Evolutionary conservation across 106 monocot species (phyloP).

Genomic region (Allium sativum): DNA sequence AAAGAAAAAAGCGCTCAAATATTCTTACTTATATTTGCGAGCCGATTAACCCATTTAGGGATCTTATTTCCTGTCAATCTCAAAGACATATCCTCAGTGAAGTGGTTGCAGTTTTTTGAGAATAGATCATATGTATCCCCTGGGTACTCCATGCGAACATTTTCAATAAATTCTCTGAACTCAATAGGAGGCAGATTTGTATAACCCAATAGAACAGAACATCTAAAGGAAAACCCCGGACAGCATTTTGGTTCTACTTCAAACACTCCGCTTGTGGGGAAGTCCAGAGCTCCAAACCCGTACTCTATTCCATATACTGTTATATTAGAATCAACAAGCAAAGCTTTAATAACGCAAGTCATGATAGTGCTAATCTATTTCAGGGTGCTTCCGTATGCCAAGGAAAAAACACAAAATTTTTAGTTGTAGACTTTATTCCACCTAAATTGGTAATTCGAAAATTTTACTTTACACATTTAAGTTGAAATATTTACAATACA

Average conservation of each 20-base stretch:
- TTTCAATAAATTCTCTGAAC: conserved; percentile 56
- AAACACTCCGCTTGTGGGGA: conserved; percentile 52
- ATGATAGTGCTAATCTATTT: no score
- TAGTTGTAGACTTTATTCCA: no score
- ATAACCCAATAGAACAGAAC: conserved; percentile 58
- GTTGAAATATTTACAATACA: no score
- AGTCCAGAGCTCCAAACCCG: conserved; percentile 61
- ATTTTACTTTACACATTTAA: no score
- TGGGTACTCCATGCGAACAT: conserved; percentile 55
- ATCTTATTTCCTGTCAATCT: conserved; percentile 59
- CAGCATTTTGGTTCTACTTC: conserved; percentile 65
- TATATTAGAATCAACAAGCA: no score
- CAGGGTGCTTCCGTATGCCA: no score
- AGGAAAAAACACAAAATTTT: no score
- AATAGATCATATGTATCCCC: conserved; percentile 89
- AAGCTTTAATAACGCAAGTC: no score
- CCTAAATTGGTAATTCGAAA: no score
- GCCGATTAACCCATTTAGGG: conserved; percentile 91
- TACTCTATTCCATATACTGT: conserved; percentile 60
- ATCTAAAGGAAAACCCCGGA: conserved; percentile 52
- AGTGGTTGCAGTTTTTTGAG: conserved; percentile 92
- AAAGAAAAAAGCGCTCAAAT: neutral
- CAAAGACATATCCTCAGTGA: conserved; percentile 57
- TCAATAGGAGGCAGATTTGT: conserved; percentile 43
- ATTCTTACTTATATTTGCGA: conserved; percentile 26